Conservation (phyloP, 106 monocot species). For the Triglochin maritima region DNA sequence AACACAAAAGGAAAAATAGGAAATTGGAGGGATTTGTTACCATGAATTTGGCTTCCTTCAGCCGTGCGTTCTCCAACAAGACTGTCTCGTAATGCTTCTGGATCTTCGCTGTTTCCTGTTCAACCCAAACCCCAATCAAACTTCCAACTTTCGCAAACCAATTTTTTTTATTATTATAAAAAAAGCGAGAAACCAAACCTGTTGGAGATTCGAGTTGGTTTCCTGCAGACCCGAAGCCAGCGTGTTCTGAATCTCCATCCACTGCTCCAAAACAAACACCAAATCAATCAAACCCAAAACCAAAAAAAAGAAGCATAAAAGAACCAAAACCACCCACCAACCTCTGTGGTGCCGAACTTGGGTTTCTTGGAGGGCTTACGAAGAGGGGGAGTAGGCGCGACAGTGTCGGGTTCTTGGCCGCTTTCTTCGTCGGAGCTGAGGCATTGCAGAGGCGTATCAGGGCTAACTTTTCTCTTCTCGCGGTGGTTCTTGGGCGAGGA, state of each 20-base stretch:
- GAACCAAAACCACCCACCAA: too few relatives aligned
- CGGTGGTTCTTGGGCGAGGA: too few relatives aligned
- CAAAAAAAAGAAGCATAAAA: neutral
- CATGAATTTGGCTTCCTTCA: neutral
- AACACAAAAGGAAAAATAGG: neutral
- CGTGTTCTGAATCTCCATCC: neutral
- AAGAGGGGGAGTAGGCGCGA: neutral
- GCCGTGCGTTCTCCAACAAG: neutral
- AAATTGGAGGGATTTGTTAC: neutral
- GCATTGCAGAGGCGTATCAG: neutral
- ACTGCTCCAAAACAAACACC: neutral
- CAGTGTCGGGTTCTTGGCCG: neutral
- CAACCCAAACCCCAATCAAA: too few relatives aligned
- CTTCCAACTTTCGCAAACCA: too few relatives aligned
- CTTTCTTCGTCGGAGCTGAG: neutral
- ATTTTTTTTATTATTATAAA: neutral
- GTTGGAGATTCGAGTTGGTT: constrained; percentile 1
- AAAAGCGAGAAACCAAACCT: neutral
- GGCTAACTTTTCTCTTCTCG: too few relatives aligned
- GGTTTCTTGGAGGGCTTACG: neutral
- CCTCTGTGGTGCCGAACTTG: too few relatives aligned
- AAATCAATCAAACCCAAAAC: neutral
- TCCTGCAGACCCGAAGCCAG: neutral
- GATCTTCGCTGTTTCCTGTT: constrained; percentile 1
- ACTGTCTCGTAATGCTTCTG: neutral